Base-by-base conservation (phyloP, 192 early-diverging fungal species). In the Backusella luteola region DNA sequence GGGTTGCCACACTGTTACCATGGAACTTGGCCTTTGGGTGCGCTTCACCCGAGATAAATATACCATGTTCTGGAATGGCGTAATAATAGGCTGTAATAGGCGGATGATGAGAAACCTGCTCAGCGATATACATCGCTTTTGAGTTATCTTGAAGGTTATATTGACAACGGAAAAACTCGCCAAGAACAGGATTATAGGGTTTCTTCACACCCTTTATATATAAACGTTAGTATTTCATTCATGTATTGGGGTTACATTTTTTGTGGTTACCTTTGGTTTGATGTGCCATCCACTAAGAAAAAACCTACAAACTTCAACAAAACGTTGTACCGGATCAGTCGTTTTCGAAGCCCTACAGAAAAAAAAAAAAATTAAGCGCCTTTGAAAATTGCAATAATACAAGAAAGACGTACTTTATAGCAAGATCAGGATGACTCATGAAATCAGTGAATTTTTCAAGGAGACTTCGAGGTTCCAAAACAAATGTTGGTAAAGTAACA, bases 401-500 rank as follows among this genome's bases (percentile, higher is more conserved):
- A 44, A 44, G 42, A 44, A 17, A 2, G 32, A 15, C 32, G 83
- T 91, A 94, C 94, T 85, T 83, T 78, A 93, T 83, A 29, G 96
- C 80, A 73, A 95, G 80, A 44, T 97, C 93, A 8, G 94, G 93
- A 73, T 97, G 94, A 39, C 91, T 90, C 91, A 98, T 95, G 87
- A 99, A 99, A 86, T 99, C 96, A 7, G 96, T 96, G 34, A 99
- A 93, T 26, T 95, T 90, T 80, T 99, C 97, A 34, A 95, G 89
- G 87, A 97, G 96, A 82, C 93, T 95, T 26, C 96, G 84, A 1
- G 96, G 94, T 75, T 99, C 97, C 26, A 99, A 87, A 4, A 99
- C 91, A 87, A 99, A 99, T 6, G 95, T 96, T 12, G 96, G 97
- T 19, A 99, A 90, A n/a, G 96, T 95, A 56, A 99, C 91, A 67